phyloP scores from a whole-genome alignment of 1,139 yeast genomes.

The Starmera stellimalicola region DNA sequence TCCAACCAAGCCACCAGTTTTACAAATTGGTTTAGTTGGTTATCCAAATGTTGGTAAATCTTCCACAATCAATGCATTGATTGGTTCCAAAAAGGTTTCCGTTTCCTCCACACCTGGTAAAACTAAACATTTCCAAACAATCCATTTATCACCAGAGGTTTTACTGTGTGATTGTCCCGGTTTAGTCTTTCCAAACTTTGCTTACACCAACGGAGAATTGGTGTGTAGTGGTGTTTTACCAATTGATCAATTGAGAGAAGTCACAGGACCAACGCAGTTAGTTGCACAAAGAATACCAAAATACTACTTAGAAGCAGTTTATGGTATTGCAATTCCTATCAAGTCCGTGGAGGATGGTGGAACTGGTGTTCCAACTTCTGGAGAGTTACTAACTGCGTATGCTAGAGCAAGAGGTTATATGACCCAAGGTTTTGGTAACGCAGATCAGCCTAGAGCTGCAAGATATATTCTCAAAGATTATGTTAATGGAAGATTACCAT shows the following conservation, averaged over 20 bases:
- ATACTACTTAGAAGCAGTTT: constrained; percentile 78
- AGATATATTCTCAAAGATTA: constrained; percentile 90
- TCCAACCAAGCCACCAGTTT: constrained; percentile 47
- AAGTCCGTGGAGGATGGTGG: constrained; percentile 82
- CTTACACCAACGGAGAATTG: constrained; percentile 91
- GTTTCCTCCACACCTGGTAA: constrained; percentile 99
- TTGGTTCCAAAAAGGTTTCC: constrained; percentile 93
- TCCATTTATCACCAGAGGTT: constrained; percentile 72
- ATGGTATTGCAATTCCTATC: constrained; percentile 83
- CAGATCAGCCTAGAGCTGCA: constrained; percentile 94
- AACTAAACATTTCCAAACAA: constrained; percentile 97
- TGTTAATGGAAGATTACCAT: constrained; percentile 82
- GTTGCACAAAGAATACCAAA: constrained; percentile 88
- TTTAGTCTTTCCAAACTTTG: constrained; percentile 95
- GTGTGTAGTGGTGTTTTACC: constrained; percentile 98
- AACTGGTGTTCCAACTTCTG: constrained; percentile 77
- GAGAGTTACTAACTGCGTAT: constrained; percentile 82
- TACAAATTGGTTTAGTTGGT: constrained; percentile 94
- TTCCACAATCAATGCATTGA: constrained; percentile 89
- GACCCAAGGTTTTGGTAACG: constrained; percentile 96
- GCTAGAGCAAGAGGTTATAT: constrained; percentile 96
- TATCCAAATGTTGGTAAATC: constrained; percentile 44
- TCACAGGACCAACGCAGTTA: constrained; percentile 81
- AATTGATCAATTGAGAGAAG: constrained; percentile 91
- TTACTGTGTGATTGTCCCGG: constrained; percentile 98